Percentiles rank a stretch among this genome's conserved stretches.
These are phyloP conservation scores for Galium porrigens DNA, from an alignment of 305 asterid genomes.

Conservation along the genomic window DNA sequence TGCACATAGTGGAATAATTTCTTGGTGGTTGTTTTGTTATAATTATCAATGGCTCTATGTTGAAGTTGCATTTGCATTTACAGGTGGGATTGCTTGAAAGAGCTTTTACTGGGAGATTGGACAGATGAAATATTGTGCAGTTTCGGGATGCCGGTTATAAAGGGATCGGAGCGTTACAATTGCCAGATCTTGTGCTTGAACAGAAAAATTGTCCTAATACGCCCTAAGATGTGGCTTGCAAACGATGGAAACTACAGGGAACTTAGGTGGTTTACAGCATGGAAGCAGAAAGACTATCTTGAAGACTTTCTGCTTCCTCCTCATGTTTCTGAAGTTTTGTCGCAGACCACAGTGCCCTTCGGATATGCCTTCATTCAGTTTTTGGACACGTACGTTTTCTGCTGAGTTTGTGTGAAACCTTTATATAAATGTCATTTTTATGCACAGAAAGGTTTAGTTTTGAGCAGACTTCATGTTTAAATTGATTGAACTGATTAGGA, in stretches of 20 bases:
- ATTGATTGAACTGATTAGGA: neutral
- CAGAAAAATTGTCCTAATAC: constrained; percentile 72
- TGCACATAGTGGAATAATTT: neutral
- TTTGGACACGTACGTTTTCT: constrained; percentile 56
- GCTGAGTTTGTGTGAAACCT: neutral
- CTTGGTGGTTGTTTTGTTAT: neutral
- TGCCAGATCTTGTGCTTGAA: constrained; percentile 80
- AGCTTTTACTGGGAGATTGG: constrained; percentile 69
- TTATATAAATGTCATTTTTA: neutral
- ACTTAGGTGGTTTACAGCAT: constrained; percentile 91
- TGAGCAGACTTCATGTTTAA: neutral
- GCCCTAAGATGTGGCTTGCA: constrained; percentile 95
- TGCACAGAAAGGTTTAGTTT: constrained; percentile 1
- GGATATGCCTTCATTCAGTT: constrained; percentile 84
- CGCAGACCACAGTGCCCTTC: constrained; percentile 60
- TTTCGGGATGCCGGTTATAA: constrained; percentile 84
- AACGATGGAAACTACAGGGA: constrained; percentile 92
- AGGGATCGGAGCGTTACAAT: constrained; percentile 83
- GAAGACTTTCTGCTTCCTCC: constrained; percentile 73
- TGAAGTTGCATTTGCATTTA: constrained; percentile 21
- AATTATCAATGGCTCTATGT: neutral
- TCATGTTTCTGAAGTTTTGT: constrained; percentile 49
- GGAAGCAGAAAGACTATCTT: constrained; percentile 67
- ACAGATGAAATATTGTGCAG: constrained; percentile 73
- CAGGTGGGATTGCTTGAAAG: constrained; percentile 93